Evolutionary conservation across 108 stramenopile genomes (phyloP).

Genomic region (Conticribra guillardii): DNA sequence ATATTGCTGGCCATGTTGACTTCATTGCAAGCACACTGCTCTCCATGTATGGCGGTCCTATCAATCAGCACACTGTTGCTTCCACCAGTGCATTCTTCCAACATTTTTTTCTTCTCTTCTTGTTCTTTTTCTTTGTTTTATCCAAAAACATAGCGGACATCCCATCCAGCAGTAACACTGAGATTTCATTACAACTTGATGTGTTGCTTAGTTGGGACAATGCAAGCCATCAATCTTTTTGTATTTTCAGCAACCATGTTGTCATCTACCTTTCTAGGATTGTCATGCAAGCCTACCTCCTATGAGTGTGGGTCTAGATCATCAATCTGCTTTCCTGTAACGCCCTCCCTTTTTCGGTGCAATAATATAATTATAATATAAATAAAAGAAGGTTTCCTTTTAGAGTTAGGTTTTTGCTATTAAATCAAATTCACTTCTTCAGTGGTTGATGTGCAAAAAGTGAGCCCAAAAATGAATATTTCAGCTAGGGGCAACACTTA

Average conservation of each 20-base stretch:
- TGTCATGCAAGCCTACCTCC: neutral
- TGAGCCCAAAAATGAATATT: no score
- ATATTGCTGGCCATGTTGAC: no score
- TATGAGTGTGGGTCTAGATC: neutral
- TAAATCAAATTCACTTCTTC: no score
- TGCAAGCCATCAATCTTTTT: neutral
- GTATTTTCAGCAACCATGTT: slow-evolving; percentile 17
- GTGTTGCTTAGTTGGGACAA: neutral
- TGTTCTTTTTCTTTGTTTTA: slow-evolving; percentile 3
- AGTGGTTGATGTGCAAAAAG: no score
- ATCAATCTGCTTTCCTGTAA: slow-evolving; percentile 27
- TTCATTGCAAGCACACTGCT: neutral
- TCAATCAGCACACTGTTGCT: neutral
- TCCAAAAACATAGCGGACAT: neutral
- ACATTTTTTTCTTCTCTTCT: slow-evolving; percentile 5
- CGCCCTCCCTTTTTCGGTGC: neutral
- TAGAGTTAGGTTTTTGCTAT: no score
- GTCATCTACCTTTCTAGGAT: slow-evolving; percentile 13
- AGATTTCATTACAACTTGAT: neutral
- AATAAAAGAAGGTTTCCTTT: no score
- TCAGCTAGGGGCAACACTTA: no score
- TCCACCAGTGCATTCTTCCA: neutral
- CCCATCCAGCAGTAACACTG: neutral
- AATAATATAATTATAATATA: no score
- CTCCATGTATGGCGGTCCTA: neutral